Base-by-base conservation (phyloP, 2,329 filamentous ascomycete genomes). In the Fusarium secorum region DNA sequence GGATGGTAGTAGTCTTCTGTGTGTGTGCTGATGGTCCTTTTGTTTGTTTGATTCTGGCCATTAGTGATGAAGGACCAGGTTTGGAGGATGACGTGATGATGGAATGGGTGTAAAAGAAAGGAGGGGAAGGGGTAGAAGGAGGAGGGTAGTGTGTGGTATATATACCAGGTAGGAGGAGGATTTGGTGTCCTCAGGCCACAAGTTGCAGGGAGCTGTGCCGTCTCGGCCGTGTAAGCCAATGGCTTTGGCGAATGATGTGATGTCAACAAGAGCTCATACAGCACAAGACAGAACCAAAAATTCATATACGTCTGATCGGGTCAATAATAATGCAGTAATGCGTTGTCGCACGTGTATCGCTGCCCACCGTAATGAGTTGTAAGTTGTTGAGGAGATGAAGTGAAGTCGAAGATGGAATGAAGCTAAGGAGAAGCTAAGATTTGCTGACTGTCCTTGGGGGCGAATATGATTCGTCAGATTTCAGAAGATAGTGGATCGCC, bases 121-220 rank as follows among this genome's bases (percentile, higher is more conserved):
- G 28, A 53, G 24, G 22, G n/a, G 52, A 24, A 15, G n/a, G 0
- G 11, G 10, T 1, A 11, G 24, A 26, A 53, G 18, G 45, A 42
- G 52, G 70, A 46, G 58, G 24, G 24, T 11, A 30, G 38, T 20
- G 32, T 20, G 41, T 30, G 6, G 18, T 51, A 70, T 73, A 74
- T 73, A 74, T 70, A 48, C 45, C 45, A 66, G 41, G 39, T 39
- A 4, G 14, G 4, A 24, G 53, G 28, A 49, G 58, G 45, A 67
- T 42, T 22, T 57, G n/a, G 68, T 17, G 68, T 74, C 71, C 71
- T 74, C 71, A 74, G 71, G 71, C 71, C 68, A 64, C 35, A 60
- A 66, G 7, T 11, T 13, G 20, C n/a, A 33, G 30, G 20, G 33
- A 35, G 17, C 15, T 46, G 41, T 38, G 48, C 48, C 48, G 48